Evolutionary conservation across 2,329 filamentous ascomycete genomes (phyloP).

Genomic region (Ciborinia camelliae): DNA sequence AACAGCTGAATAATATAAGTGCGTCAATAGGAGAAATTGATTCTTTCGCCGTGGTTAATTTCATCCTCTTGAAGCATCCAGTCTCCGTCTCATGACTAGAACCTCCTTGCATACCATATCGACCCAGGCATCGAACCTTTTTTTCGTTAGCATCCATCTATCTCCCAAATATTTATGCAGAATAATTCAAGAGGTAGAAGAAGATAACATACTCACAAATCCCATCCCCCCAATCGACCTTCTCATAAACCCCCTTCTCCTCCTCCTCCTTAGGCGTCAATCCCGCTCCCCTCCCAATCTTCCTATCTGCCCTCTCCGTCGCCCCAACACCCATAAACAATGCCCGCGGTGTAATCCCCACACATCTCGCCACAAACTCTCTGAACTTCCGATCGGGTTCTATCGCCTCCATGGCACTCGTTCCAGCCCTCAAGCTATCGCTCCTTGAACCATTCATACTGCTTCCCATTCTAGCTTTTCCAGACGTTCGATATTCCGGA

Average conservation of each 20-base stretch:
- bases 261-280: conserved; percentile 1
- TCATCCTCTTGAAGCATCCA: conserved; percentile 4
- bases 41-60: not conserved
- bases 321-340: conserved; percentile 12
- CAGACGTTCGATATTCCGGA: not conserved
- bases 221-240: conserved; percentile 5
- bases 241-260: not conserved
- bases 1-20: not conserved
- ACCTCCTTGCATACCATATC: conserved; percentile 18
- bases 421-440: not conserved
- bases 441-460: not conserved
- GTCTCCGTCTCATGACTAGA: conserved; percentile 6
- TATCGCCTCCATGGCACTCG: not conserved
- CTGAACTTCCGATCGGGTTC: conserved; percentile 9
- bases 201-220: not conserved
- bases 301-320: conserved; percentile 1
- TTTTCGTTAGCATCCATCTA: not conserved
- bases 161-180: not conserved
- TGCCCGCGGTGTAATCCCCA: not conserved
- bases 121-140: conserved; percentile 8
- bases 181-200: not conserved
- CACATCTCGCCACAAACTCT: conserved; percentile 11
- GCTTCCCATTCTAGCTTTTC: not conserved
- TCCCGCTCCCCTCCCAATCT: conserved; percentile 1
- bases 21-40: not conserved